phyloP scores from a whole-genome alignment of 257 asterid species.

The Datura wrightii region DNA sequence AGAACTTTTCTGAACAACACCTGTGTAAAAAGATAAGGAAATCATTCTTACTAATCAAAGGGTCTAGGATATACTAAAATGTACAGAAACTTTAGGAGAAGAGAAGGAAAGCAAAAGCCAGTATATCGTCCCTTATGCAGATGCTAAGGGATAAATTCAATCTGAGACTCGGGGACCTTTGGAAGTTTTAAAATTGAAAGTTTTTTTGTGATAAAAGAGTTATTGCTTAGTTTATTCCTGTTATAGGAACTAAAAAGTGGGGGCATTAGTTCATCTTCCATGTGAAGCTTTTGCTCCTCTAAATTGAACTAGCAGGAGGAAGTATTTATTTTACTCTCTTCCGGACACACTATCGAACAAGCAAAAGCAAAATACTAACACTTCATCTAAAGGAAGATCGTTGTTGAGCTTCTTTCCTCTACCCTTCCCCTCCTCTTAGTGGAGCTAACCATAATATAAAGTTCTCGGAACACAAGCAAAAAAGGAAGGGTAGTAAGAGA shows the following conservation, averaged over 20 bases:
- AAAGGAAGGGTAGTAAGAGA: neutral
- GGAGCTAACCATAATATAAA: neutral
- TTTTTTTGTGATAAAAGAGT: neutral
- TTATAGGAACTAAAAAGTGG: neutral
- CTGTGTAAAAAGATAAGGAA: neutral
- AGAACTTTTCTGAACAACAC: neutral
- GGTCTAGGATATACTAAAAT: neutral
- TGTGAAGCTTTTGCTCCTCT: neutral
- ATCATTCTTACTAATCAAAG: neutral
- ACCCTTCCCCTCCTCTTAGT: neutral
- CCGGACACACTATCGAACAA: neutral
- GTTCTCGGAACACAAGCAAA: neutral
- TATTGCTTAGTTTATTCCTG: neutral
- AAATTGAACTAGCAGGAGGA: neutral
- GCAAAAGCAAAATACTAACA: neutral
- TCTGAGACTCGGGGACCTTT: neutral
- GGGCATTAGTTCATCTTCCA: neutral
- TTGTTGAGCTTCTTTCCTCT: neutral
- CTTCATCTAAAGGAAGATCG: neutral
- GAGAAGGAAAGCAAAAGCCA: neutral
- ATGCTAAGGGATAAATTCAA: neutral
- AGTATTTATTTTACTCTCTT: neutral
- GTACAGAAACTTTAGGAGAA: neutral
- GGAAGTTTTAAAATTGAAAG: neutral
- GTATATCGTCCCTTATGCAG: neutral